These are phyloP conservation scores for Diaporthe vaccinii DNA, from an alignment of 2,329 filamentous ascomycete species.

Conservation along the genomic window DNA sequence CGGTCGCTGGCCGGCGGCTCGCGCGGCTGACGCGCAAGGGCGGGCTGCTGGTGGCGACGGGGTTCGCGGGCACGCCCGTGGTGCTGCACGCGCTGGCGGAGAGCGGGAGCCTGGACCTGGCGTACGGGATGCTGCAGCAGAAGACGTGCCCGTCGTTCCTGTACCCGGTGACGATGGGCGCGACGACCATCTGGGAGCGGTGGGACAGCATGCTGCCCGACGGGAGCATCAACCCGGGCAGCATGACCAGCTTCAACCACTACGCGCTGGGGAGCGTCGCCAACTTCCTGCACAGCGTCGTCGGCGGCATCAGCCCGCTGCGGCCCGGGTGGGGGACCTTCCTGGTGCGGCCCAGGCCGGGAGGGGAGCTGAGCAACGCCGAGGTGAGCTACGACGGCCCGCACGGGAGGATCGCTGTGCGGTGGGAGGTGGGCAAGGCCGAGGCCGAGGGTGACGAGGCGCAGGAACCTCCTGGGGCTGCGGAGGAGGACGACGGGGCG, in stretches of 20 bases:
- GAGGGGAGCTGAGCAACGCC: constrained; percentile 44
- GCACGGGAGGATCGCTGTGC: constrained; percentile 33
- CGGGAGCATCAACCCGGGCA: constrained; percentile 53
- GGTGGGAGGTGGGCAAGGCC: constrained; percentile 35
- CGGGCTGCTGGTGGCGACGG: constrained; percentile 34
- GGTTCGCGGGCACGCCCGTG: constrained; percentile 41
- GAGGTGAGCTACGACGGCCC: constrained; percentile 40
- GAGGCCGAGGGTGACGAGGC: background rate
- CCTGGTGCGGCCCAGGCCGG: constrained; percentile 48
- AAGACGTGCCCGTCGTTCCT: constrained; percentile 55
- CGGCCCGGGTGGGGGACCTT: constrained; percentile 50
- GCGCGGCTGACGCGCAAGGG: constrained; percentile 37
- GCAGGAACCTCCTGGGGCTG: background rate
- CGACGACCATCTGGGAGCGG: constrained; percentile 58
- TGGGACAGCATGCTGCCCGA: constrained; percentile 56
- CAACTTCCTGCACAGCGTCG: constrained; percentile 53
- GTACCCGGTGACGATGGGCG: constrained; percentile 55
- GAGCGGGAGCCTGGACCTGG: constrained; percentile 49
- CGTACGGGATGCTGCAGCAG: constrained; percentile 64
- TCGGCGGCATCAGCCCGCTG: constrained; percentile 49
- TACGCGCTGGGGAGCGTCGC: constrained; percentile 56
- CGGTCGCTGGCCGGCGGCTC: constrained; percentile 38
- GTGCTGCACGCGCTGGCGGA: constrained; percentile 40
- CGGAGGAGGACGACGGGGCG: background rate
- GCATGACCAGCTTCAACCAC: constrained; percentile 59